phyloP scores from a whole-genome alignment of 1,284 basidiomycete species.

The Boletus calvinii region DNA sequence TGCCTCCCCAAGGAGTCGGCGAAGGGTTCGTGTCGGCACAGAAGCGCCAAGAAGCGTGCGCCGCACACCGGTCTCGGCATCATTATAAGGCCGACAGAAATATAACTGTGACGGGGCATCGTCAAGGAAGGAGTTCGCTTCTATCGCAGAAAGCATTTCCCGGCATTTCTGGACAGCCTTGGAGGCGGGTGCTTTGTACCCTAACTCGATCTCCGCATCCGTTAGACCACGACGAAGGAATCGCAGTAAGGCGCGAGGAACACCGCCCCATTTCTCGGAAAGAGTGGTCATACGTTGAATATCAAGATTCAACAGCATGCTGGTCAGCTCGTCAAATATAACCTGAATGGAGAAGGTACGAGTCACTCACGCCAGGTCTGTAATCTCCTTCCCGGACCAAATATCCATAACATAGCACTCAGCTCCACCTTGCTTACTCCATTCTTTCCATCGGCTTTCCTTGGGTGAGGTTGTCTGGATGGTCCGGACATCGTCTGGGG shows the following conservation, averaged over 20 bases:
- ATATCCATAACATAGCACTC: not conserved
- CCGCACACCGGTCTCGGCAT: too few species aligned
- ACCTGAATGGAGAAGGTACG: not conserved
- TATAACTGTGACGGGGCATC: not conserved
- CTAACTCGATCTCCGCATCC: not conserved
- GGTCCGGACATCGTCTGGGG: not conserved
- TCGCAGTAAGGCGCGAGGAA: not conserved
- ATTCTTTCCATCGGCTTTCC: not conserved
- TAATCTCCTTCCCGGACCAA: not conserved
- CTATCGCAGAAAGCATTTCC: accelerated
- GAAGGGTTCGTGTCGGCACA: not conserved
- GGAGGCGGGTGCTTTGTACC: not conserved
- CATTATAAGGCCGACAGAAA: not conserved
- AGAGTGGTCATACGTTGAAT: not conserved
- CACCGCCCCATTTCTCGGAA: not conserved
- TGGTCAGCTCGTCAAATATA: not conserved
- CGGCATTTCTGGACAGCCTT: not conserved
- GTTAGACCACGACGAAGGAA: accelerated
- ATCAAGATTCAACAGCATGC: not conserved
- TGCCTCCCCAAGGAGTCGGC: not conserved
- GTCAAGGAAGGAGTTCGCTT: not conserved
- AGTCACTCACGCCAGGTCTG: not conserved
- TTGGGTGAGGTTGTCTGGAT: not conserved
- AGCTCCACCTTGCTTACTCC: not conserved
- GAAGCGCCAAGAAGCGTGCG: not conserved